phyloP scores from a whole-genome alignment of 805 yeast genomes.

The Soucietia sequanensis region DNA sequence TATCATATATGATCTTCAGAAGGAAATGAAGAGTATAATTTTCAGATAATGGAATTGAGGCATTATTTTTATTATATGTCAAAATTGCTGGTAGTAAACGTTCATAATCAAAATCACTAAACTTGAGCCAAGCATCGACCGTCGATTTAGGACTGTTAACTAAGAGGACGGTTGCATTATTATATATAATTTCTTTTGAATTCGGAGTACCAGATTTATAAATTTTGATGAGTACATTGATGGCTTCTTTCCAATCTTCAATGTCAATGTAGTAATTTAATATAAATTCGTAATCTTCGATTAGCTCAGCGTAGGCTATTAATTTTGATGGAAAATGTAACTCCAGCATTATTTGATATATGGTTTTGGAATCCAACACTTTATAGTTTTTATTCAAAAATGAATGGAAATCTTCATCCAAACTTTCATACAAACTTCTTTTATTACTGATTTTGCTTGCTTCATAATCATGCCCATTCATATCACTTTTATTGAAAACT shows the following conservation, averaged over 20 bases:
- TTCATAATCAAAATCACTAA: slow-evolving; percentile 53
- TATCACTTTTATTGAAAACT: not conserved
- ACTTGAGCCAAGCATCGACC: slow-evolving; percentile 74
- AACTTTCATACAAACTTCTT: slow-evolving; percentile 4
- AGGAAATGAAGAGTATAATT: slow-evolving; percentile 71
- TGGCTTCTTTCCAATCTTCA: slow-evolving; percentile 73
- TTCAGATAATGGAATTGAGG: slow-evolving; percentile 37
- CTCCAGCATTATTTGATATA: slow-evolving; percentile 67
- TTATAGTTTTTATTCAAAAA: slow-evolving; percentile 52
- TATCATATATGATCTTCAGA: slow-evolving; percentile 44
- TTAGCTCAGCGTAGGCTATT: slow-evolving; percentile 62
- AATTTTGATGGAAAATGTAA: slow-evolving; percentile 67
- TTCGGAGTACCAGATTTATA: slow-evolving; percentile 24
- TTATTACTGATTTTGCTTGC: slow-evolving; percentile 2
- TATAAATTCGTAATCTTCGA: slow-evolving; percentile 68
- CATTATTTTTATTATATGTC: slow-evolving; percentile 54
- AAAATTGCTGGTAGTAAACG: slow-evolving; percentile 74
- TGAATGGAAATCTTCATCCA: slow-evolving; percentile 28
- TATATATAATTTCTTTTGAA: slow-evolving; percentile 48
- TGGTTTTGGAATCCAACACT: slow-evolving; percentile 60
- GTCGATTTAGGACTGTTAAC: slow-evolving; percentile 68
- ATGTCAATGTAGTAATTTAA: slow-evolving; percentile 65
- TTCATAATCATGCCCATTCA: not conserved
- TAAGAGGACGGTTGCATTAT: slow-evolving; percentile 66
- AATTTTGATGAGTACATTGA: slow-evolving; percentile 53